Evolutionary conservation across 2,329 filamentous ascomycete species (phyloP), one percentile per base, ranked within the genome.

Genomic region (Aspergillus amoenus): DNA sequence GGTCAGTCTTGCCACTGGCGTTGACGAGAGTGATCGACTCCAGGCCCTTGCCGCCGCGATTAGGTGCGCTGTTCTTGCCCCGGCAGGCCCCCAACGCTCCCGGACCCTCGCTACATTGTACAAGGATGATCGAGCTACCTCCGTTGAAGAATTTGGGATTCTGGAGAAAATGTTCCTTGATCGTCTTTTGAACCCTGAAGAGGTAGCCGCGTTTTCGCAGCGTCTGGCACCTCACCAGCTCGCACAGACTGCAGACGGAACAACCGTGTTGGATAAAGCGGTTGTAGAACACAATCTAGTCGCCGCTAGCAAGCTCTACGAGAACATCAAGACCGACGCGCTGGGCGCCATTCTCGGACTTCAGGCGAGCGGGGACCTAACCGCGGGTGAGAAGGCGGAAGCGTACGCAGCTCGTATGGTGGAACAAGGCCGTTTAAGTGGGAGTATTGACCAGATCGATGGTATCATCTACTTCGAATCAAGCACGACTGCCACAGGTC

Each of bases 81-180:
- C 93, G 2, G 94, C 94, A 0, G 94, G 94, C 0, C 94, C 94
- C 0, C 82, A 88, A 68, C 87, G 94, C 53, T 91, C 89, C 61
- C 86, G 90, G 46, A 87, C 88, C 43, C 83, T 99, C 17, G 91
- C 87, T 4, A 87, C 89, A 52, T 80, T 99, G 13, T 96, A 96
- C 83, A 96, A 96, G 75, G 94, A 99, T 74, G 94, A 97, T 64
- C 85, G 94, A 30, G 84, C 90, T 0, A 79, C 81, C 3, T 84
- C 87, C 49, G 84, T 94, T 2, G 84, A 88, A 32, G 91, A 97
- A 76, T 93, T 89, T 70, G 81, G 86, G 48, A 97, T 99, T 53
- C 79, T 99, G 13, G 94, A 97, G 79, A 97, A 97, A 80, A 97
- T 99, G 85, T 96, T 96, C 74, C 82, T 97, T 48, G 91, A 97